These are phyloP conservation scores for Colletotrichum magnum DNA, from an alignment of 2,329 filamentous ascomycete genomes.

Conservation along the genomic window DNA sequence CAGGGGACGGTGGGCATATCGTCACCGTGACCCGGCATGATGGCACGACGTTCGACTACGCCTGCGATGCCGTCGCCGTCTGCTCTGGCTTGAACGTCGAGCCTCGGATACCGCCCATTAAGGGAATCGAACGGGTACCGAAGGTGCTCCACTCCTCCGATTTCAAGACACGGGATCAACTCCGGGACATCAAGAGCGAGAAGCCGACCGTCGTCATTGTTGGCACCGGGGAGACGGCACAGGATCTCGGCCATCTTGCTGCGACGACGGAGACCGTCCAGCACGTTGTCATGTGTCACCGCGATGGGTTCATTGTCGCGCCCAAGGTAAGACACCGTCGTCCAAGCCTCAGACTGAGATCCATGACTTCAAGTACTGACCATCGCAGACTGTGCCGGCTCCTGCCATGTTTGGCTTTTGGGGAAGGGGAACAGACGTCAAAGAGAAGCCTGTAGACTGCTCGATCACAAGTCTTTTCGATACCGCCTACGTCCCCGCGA, in stretches of 20 bases:
- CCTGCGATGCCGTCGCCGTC: conserved; percentile 61
- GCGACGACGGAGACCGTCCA: conserved; percentile 57
- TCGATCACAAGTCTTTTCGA: conserved; percentile 65
- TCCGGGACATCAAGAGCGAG: conserved; percentile 52
- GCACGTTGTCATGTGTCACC: conserved; percentile 59
- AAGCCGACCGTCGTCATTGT: conserved; percentile 57
- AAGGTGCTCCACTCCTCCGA: conserved; percentile 59
- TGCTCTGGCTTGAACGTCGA: conserved; percentile 60
- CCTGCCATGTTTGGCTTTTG: conserved; percentile 37
- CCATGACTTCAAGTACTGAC: neutral
- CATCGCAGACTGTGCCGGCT: conserved; percentile 28
- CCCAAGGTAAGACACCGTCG: conserved; percentile 53
- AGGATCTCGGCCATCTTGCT: conserved; percentile 61
- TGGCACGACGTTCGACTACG: conserved; percentile 26
- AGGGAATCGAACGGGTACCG: conserved; percentile 55
- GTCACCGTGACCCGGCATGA: conserved; percentile 16
- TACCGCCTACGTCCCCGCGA: conserved; percentile 63
- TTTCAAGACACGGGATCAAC: conserved; percentile 58
- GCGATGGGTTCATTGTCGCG: conserved; percentile 61
- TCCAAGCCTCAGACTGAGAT: neutral
- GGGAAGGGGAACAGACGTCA: conserved; percentile 15
- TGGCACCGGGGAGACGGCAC: conserved; percentile 61
- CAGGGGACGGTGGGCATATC: conserved; percentile 17
- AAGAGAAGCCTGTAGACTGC: conserved; percentile 60
- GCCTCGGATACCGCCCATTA: conserved; percentile 56